phyloP scores from a whole-genome alignment of 164 flowering plant species.

The Vitis labrusca region DNA sequence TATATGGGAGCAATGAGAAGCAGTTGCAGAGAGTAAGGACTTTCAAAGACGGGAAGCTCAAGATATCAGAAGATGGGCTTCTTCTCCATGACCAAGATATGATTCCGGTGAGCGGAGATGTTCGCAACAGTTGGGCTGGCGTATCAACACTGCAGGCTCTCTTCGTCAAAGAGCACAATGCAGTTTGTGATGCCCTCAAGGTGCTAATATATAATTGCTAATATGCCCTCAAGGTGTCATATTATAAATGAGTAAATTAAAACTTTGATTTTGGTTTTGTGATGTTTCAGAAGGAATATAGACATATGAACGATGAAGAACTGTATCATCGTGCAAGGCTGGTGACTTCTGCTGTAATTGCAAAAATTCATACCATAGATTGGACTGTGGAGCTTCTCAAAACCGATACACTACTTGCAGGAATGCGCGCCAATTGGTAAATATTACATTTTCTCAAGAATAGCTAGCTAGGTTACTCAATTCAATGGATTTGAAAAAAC shows the following conservation, averaged over 20 bases:
- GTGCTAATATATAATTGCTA: slow-evolving; percentile 10
- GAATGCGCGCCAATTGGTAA: slow-evolving; percentile 52
- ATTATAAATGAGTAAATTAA: slow-evolving; percentile 13
- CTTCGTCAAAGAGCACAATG: slow-evolving; percentile 53
- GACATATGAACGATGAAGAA: slow-evolving; percentile 28
- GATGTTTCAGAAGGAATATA: too few relatives aligned
- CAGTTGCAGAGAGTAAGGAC: slow-evolving; percentile 42
- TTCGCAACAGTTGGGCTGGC: slow-evolving; percentile 61
- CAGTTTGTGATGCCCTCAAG: slow-evolving; percentile 46
- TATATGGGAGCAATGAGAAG: slow-evolving; percentile 44
- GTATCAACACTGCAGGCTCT: slow-evolving; percentile 49
- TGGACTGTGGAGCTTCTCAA: slow-evolving; percentile 53
- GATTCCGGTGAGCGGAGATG: slow-evolving; percentile 49
- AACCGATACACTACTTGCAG: slow-evolving; percentile 43
- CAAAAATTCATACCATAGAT: slow-evolving; percentile 58
- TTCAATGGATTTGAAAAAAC: too few relatives aligned
- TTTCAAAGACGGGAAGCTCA: slow-evolving; percentile 54
- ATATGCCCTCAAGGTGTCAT: slow-evolving; percentile 20
- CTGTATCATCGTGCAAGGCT: slow-evolving; percentile 46
- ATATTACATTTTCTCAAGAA: background rate
- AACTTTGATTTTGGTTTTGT: too few relatives aligned
- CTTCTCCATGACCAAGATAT: slow-evolving; percentile 45
- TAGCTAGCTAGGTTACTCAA: too few relatives aligned
- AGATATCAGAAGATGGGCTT: slow-evolving; percentile 40
- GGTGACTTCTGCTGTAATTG: slow-evolving; percentile 58